These are phyloP conservation scores for Trametes cubensis DNA, from an alignment of 768 basidiomycete species.

Conservation along the genomic window DNA sequence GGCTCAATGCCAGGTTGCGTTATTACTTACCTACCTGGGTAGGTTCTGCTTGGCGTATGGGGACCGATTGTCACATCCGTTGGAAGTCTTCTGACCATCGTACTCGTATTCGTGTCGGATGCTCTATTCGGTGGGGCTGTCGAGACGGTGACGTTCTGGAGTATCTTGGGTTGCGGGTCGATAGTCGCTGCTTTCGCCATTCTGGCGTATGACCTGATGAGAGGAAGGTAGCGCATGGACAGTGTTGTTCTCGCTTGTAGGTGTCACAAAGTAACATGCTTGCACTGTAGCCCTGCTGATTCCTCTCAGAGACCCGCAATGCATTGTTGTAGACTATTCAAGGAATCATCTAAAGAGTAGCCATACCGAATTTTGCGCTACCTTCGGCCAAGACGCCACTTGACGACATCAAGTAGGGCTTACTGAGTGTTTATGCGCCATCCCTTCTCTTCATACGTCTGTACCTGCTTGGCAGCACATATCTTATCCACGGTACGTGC, in stretches of 20 bases:
- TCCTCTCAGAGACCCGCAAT: no score
- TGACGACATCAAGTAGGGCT: not conserved
- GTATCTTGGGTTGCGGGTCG: constrained; percentile 72
- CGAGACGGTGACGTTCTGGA: constrained; percentile 67
- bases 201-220: constrained; percentile 67
- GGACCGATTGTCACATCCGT: constrained; percentile 88
- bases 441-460: not conserved
- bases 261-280: not conserved
- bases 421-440: not conserved
- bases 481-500: no score
- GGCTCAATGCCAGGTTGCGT: not conserved
- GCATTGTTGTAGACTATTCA: no score
- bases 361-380: no score
- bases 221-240: constrained; percentile 9
- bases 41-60: constrained; percentile 85
- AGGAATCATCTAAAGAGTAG: no score
- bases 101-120: constrained; percentile 83
- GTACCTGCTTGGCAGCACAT: constrained; percentile 1
- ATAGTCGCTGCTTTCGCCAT: constrained; percentile 86
- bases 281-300: not conserved
- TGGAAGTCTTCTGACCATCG: constrained; percentile 92
- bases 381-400: not conserved
- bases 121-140: constrained; percentile 66
- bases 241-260: not conserved
- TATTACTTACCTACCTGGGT: constrained; percentile 13